Conservation (phyloP, 192 early-diverging fungal genomes). For the Rhizophagus sp. region DNA sequence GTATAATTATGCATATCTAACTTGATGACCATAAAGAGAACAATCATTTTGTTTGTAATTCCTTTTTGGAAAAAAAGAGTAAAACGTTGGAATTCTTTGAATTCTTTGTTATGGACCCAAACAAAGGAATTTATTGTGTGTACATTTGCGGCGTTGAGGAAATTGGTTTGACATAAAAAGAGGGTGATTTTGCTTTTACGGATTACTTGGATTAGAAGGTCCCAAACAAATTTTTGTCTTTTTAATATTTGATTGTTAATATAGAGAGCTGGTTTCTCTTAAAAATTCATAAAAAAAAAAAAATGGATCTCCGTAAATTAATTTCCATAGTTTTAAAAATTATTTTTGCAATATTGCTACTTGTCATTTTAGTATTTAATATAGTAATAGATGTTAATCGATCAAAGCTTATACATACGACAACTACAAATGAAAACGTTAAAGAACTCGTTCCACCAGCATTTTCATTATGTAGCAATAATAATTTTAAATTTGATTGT, state of each 20-base stretch:
- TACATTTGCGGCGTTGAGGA: background rate
- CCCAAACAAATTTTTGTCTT: background rate
- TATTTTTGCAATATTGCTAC: background rate
- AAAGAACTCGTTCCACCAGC: constrained; percentile 9
- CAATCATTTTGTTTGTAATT: background rate
- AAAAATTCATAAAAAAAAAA: background rate
- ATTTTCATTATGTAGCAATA: constrained; percentile 19
- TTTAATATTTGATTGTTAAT: too few species aligned
- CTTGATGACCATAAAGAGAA: background rate
- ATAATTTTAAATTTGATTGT: constrained; percentile 14
- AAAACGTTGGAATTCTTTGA: background rate
- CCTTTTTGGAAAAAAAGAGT: background rate
- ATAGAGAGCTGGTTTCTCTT: background rate
- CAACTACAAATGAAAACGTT: constrained; percentile 8
- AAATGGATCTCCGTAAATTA: background rate
- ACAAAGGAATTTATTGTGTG: background rate
- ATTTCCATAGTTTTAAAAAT: constrained; percentile 18
- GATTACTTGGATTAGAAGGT: background rate
- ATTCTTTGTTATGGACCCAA: background rate
- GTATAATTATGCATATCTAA: too few species aligned
- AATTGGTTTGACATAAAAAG: background rate
- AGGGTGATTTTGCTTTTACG: background rate
- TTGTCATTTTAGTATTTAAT: constrained; percentile 14
- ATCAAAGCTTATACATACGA: background rate
- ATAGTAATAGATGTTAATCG: constrained; percentile 1